Conservation (phyloP, 78 protist genomes). For the Dictyostelium citrinum region DNA sequence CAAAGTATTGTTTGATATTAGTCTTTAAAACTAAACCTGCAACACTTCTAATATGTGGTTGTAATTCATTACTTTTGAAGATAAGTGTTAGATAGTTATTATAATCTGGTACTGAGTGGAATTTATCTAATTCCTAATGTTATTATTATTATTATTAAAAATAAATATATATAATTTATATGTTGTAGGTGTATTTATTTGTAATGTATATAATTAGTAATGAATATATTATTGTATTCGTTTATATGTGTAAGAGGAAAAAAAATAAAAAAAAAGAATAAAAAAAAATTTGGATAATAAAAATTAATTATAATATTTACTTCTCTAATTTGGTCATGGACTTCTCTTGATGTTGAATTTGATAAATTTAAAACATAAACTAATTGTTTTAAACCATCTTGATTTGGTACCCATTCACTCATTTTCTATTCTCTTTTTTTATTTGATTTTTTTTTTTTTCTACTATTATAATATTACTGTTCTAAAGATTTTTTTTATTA, state of each 20-base stretch:
- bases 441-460: not conserved
- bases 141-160: not conserved
- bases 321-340: constrained; percentile 24
- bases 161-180: not conserved
- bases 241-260: not conserved
- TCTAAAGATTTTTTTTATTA: not conserved
- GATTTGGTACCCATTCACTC: constrained; percentile 48
- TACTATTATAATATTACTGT: not conserved
- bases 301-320: not conserved
- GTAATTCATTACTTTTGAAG: constrained; percentile 1
- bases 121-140: constrained; percentile 48
- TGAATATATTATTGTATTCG: not conserved
- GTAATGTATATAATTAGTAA: not conserved
- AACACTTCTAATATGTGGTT: constrained; percentile 11
- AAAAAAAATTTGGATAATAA: not conserved
- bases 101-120: constrained; percentile 53
- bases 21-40: constrained; percentile 54
- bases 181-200: not conserved
- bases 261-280: not conserved
- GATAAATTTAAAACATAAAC: constrained; percentile 5
- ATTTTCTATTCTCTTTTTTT: not conserved
- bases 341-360: constrained; percentile 6
- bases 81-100: constrained; percentile 49
- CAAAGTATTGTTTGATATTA: constrained; percentile 31
- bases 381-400: constrained; percentile 36